A percentile compares a stretch with the other conserved stretches of the same genome.
Evolutionary conservation across 2,329 filamentous ascomycete genomes (phyloP).

Genomic region (Fusarium sp.): DNA sequence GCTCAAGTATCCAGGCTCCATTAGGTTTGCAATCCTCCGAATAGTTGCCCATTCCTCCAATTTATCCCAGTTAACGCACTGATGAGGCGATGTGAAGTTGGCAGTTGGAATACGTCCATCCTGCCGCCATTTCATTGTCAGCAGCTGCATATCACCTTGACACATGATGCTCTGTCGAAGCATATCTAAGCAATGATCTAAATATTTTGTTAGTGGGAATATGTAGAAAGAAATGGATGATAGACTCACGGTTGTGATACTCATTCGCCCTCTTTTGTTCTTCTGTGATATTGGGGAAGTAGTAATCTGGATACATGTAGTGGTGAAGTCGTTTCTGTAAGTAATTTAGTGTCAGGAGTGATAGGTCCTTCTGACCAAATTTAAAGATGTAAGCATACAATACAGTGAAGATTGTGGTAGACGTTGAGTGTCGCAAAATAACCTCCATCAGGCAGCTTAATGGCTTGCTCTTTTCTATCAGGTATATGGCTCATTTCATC

Average conservation of each 20-base stretch:
- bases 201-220: accelerated
- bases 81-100: neutral
- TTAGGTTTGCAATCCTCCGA: neutral
- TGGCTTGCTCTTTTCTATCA: neutral
- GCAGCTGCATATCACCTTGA: neutral
- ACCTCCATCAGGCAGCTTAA: neutral
- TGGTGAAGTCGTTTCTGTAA: neutral
- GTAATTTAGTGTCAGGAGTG: accelerated
- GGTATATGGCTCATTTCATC: neutral
- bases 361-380: no score
- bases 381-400: neutral
- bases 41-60: neutral
- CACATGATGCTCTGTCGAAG: neutral
- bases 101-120: neutral
- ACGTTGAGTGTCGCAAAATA: neutral
- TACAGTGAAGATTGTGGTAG: neutral
- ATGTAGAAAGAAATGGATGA: no score
- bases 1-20: neutral
- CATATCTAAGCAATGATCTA: neutral
- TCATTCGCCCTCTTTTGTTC: neutral
- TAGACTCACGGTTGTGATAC: neutral
- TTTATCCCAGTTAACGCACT: neutral
- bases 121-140: neutral
- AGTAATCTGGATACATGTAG: neutral
- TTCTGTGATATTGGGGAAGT: neutral